Evolutionary conservation across 768 basidiomycete genomes (phyloP).

Genomic region (Gymnopilus junonius): DNA sequence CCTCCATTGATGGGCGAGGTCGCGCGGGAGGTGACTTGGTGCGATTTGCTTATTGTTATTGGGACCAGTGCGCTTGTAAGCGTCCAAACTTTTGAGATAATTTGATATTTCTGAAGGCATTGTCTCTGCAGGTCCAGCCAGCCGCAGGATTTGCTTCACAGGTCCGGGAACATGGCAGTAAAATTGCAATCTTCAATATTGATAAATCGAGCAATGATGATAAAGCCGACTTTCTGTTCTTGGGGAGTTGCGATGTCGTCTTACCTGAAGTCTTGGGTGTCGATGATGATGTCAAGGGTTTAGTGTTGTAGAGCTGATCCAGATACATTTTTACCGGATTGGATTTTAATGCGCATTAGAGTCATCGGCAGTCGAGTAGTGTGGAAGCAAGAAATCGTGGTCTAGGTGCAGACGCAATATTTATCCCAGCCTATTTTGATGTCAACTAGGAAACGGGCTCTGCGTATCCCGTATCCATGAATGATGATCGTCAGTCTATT

Average conservation of each 20-base stretch:
- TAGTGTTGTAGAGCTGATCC: neutral
- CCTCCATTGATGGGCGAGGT: slow-evolving; percentile 40
- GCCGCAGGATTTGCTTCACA: slow-evolving; percentile 37
- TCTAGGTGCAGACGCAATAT: no score
- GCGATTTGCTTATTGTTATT: slow-evolving; percentile 45
- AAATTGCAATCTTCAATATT: slow-evolving; percentile 44
- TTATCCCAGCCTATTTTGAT: no score
- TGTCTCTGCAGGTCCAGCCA: slow-evolving; percentile 33
- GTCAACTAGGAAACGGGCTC: no score
- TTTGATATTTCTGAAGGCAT: neutral
- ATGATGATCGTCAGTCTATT: no score
- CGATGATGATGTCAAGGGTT: slow-evolving; percentile 14
- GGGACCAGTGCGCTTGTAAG: slow-evolving; percentile 49
- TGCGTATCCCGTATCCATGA: no score
- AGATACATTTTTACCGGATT: no score
- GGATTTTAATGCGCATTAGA: no score
- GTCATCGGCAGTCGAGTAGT: no score
- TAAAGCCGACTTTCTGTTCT: slow-evolving; percentile 50
- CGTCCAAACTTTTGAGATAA: neutral
- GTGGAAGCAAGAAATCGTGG: no score
- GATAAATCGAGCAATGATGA: slow-evolving; percentile 38
- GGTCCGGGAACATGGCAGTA: slow-evolving; percentile 39
- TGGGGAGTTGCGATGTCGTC: slow-evolving; percentile 50
- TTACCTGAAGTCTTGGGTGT: slow-evolving; percentile 43
- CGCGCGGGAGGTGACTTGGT: slow-evolving; percentile 31